phyloP scores from a whole-genome alignment of 177 flowering plant species.

The Telopea speciosissima region DNA sequence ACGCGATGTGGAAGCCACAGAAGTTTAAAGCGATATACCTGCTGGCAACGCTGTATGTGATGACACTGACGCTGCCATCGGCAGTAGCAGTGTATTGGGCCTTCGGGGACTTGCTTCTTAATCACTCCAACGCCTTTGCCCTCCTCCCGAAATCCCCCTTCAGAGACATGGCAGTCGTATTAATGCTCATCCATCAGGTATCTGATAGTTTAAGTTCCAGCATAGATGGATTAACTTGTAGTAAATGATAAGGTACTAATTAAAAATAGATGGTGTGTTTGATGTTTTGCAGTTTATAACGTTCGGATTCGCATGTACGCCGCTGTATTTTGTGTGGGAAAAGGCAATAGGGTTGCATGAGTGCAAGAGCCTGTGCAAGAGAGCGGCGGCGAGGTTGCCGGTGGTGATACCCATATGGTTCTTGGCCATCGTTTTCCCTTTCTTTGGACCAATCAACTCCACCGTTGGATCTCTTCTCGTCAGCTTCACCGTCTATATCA shows the following conservation, averaged over 20 bases:
- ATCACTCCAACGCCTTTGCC: slow-evolving; percentile 92
- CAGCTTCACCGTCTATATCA: slow-evolving; percentile 97
- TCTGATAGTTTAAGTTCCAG: no score
- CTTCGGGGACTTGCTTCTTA: slow-evolving; percentile 92
- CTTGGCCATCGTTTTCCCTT: slow-evolving; percentile 90
- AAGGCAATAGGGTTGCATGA: slow-evolving; percentile 96
- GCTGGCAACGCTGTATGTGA: slow-evolving; percentile 74
- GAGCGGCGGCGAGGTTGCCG: slow-evolving; percentile 88
- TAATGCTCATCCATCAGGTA: slow-evolving; percentile 98
- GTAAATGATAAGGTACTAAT: no score
- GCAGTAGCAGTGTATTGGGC: slow-evolving; percentile 93
- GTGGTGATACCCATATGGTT: slow-evolving; percentile 98
- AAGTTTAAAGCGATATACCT: slow-evolving; percentile 93
- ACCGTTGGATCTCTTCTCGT: slow-evolving; percentile 95
- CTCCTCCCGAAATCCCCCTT: slow-evolving; percentile 74
- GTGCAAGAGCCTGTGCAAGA: slow-evolving; percentile 82
- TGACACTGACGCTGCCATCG: slow-evolving; percentile 89
- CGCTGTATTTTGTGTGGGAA: slow-evolving; percentile 97
- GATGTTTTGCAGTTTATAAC: slow-evolving; percentile 72
- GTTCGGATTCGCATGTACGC: slow-evolving; percentile 98
- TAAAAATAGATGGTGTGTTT: background rate
- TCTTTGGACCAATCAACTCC: slow-evolving; percentile 97
- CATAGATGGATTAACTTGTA: no score
- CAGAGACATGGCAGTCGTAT: slow-evolving; percentile 79
- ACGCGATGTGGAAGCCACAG: slow-evolving; percentile 99